Conservation (phyloP, 805 yeast species). For the Scheffersomyces spartinae region DNA sequence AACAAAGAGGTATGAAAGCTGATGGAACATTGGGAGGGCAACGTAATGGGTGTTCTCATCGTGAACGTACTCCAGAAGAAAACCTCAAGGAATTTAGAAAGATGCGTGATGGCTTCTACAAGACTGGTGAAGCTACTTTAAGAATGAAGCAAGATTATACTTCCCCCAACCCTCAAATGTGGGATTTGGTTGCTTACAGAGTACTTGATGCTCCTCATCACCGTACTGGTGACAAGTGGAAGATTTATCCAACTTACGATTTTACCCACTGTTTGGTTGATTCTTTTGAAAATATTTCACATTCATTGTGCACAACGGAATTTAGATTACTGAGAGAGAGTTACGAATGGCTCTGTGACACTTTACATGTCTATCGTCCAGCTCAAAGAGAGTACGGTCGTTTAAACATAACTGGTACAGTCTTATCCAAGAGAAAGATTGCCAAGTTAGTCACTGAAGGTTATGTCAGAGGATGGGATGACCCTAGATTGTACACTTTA, state of each 20-base stretch:
- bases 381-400: slow-evolving; percentile 99
- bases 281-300: slow-evolving; percentile 92
- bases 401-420: slow-evolving; percentile 86
- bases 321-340: slow-evolving; percentile 86
- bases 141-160: slow-evolving; percentile 92
- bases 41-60: slow-evolving; percentile 72
- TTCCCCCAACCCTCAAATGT: slow-evolving; percentile 97
- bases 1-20: slow-evolving; percentile 79
- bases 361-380: slow-evolving; percentile 89
- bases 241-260: slow-evolving; percentile 96
- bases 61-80: slow-evolving; percentile 60
- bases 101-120: slow-evolving; percentile 84
- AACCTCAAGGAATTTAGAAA: slow-evolving; percentile 72
- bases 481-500: slow-evolving; percentile 89
- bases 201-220: slow-evolving; percentile 88
- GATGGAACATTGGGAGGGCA: slow-evolving; percentile 94
- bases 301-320: slow-evolving; percentile 93
- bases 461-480: slow-evolving; percentile 94
- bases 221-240: slow-evolving; percentile 96
- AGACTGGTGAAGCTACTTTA: slow-evolving; percentile 85
- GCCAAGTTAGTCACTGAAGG: slow-evolving; percentile 78
- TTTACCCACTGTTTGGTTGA: slow-evolving; percentile 99
- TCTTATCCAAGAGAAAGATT: slow-evolving; percentile 90
- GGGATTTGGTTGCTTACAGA: slow-evolving; percentile 98
- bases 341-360: slow-evolving; percentile 98